phyloP scores from a whole-genome alignment of 164 flowering plant species.

The Tetracentron sinense region DNA sequence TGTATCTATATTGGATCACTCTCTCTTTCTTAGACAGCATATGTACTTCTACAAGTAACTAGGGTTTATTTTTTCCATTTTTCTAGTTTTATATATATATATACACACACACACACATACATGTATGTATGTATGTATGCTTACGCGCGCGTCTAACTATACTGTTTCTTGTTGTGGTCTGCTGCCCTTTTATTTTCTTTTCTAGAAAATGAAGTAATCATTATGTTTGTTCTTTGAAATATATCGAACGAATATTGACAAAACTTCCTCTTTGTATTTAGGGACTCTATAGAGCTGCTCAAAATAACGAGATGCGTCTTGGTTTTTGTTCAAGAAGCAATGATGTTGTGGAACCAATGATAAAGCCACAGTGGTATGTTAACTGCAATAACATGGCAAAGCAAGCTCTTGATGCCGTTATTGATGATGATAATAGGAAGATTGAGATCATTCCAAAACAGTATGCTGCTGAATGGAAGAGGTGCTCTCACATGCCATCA shows the following conservation, averaged over 20 bases:
- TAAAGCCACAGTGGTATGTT: conserved; percentile 97
- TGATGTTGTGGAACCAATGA: conserved; percentile 93
- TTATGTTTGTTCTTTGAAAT: too few relatives aligned
- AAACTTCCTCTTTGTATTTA: conserved; percentile 19
- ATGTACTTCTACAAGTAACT: too few relatives aligned
- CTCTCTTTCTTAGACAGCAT: too few relatives aligned
- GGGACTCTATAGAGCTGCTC: conserved; percentile 77
- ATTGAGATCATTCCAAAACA: conserved; percentile 85
- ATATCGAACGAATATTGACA: conserved; percentile 6
- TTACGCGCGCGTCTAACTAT: too few relatives aligned
- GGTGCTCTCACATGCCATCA: conserved; percentile 32
- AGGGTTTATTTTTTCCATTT: too few relatives aligned
- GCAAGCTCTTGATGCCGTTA: conserved; percentile 79
- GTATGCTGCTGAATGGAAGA: conserved; percentile 89
- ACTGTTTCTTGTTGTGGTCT: too few relatives aligned
- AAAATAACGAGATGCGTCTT: conserved; percentile 89
- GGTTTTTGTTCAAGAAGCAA: conserved; percentile 89
- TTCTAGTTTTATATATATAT: too few relatives aligned
- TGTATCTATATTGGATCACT: too few relatives aligned
- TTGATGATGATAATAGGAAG: conserved; percentile 47
- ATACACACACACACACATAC: too few relatives aligned
- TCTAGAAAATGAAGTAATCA: too few relatives aligned
- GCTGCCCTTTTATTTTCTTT: too few relatives aligned
- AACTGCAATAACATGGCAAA: conserved; percentile 67
- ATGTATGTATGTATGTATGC: too few relatives aligned